phyloP scores from a whole-genome alignment of 2,329 filamentous ascomycete species.

The Ophiostoma ips region DNA sequence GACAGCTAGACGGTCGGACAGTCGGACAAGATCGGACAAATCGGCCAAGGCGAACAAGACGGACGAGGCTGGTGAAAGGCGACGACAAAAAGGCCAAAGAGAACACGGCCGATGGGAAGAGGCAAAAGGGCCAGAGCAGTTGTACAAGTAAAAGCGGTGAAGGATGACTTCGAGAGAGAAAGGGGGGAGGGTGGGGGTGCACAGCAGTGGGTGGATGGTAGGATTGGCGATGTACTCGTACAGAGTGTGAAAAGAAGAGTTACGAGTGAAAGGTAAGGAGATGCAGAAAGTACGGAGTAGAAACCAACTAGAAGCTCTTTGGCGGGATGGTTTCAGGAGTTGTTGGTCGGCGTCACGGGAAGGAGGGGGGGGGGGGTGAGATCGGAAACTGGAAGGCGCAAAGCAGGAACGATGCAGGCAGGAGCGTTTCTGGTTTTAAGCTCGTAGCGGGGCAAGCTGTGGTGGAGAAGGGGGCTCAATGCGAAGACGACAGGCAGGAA shows the following conservation, averaged over 20 bases:
- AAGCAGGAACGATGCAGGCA: not conserved
- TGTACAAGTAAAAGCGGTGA: not conserved
- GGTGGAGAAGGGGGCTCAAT: conserved; percentile 4
- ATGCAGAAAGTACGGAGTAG: not conserved
- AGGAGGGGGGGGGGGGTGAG: not conserved
- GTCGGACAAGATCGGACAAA: too few relatives aligned
- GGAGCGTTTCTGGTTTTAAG: conserved; percentile 7
- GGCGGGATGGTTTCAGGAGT: conserved; percentile 12
- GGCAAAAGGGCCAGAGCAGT: too few relatives aligned
- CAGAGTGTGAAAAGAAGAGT: not conserved
- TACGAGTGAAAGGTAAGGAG: not conserved
- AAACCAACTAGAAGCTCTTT: not conserved
- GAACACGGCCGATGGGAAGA: too few relatives aligned
- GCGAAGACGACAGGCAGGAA: not conserved
- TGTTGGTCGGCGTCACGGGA: conserved; percentile 4
- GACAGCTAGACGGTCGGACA: too few relatives aligned
- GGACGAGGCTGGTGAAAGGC: too few relatives aligned
- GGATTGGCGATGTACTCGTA: too few relatives aligned
- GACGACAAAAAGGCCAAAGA: too few relatives aligned
- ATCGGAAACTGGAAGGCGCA: conserved; percentile 1
- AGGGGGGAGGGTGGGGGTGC: not conserved
- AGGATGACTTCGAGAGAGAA: not conserved
- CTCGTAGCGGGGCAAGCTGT: conserved; percentile 9
- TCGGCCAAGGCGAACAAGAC: too few relatives aligned
- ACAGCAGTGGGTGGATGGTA: not conserved